Conservation (phyloP, 2,329 filamentous ascomycete species). For the Byssochlamys sp. region DNA sequence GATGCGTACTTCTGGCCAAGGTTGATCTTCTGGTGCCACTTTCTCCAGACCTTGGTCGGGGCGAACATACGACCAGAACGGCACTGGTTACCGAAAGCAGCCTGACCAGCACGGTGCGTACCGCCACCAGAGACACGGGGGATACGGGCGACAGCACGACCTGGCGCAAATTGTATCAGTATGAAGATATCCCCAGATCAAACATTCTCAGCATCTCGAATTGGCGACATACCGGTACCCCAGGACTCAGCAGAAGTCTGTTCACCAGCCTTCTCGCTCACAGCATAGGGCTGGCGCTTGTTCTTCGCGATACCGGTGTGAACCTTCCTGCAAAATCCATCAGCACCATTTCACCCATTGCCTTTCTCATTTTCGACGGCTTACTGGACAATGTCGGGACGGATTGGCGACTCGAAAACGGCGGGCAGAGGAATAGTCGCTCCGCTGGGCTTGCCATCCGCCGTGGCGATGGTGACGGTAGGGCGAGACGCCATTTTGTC, state of each 20-base stretch:
- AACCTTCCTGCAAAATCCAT: slow-evolving; percentile 48
- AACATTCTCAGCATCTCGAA: slow-evolving; percentile 14
- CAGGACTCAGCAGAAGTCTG: slow-evolving; percentile 99
- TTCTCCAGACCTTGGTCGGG: slow-evolving; percentile 99
- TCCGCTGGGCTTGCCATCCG: slow-evolving; percentile 85
- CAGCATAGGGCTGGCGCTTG: slow-evolving; percentile 98
- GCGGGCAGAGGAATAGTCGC: slow-evolving; percentile 84
- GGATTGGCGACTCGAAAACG: slow-evolving; percentile 96
- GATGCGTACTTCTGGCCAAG: slow-evolving; percentile 78
- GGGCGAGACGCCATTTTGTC: slow-evolving; percentile 83
- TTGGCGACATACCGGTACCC: slow-evolving; percentile 77
- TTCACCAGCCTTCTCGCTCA: slow-evolving; percentile 99
- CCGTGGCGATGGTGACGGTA: slow-evolving; percentile 93
- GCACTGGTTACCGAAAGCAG: slow-evolving; percentile 99
- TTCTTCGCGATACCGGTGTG: slow-evolving; percentile 99
- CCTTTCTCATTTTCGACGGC: slow-evolving; percentile 21
- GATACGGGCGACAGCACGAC: slow-evolving; percentile 99
- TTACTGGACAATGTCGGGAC: slow-evolving; percentile 97
- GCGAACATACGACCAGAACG: slow-evolving; percentile 99
- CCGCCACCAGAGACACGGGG: slow-evolving; percentile 99
- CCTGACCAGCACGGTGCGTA: slow-evolving; percentile 99
- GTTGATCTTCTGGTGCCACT: slow-evolving; percentile 99
- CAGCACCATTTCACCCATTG: slow-evolving; percentile 14
- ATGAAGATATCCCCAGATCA: slow-evolving; percentile 4
- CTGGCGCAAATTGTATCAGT: slow-evolving; percentile 38